Evolutionary conservation across 148 eudicot species (phyloP).

Genomic region (Rhododendron henanense): DNA sequence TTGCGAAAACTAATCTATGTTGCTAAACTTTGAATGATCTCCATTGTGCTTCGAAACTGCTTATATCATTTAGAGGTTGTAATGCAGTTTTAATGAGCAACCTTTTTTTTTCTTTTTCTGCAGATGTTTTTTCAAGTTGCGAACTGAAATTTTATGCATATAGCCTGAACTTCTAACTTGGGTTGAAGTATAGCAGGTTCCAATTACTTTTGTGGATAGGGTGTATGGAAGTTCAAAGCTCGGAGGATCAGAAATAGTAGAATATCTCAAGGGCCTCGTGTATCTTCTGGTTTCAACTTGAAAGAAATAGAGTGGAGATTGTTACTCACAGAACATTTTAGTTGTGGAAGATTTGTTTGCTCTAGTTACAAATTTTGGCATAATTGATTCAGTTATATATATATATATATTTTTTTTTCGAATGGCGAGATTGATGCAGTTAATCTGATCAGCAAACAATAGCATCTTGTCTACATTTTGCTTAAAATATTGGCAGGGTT

Average conservation of each 20-base stretch:
- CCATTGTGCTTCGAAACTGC: not conserved
- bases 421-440: not conserved
- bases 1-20: not conserved
- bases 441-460: not conserved
- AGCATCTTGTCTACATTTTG: not conserved
- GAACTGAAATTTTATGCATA: not conserved
- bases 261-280: constrained; percentile 78
- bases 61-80: not conserved
- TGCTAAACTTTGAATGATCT: not conserved
- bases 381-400: not conserved
- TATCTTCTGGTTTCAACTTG: constrained; percentile 81
- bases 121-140: not conserved
- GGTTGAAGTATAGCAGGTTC: constrained; percentile 43
- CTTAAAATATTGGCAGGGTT: not conserved
- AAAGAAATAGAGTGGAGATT: constrained; percentile 15
- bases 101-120: too few relatives aligned
- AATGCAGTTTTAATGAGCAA: not conserved
- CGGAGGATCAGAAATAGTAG: constrained; percentile 89
- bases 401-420: too few relatives aligned
- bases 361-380: not conserved
- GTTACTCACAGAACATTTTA: not conserved
- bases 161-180: constrained; percentile 10
- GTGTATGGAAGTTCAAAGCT: constrained; percentile 96
- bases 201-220: constrained; percentile 92
- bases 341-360: not conserved